Evolutionary conservation across 768 basidiomycete genomes (phyloP).

Genomic region (Agaricus sinodeliciosus): DNA sequence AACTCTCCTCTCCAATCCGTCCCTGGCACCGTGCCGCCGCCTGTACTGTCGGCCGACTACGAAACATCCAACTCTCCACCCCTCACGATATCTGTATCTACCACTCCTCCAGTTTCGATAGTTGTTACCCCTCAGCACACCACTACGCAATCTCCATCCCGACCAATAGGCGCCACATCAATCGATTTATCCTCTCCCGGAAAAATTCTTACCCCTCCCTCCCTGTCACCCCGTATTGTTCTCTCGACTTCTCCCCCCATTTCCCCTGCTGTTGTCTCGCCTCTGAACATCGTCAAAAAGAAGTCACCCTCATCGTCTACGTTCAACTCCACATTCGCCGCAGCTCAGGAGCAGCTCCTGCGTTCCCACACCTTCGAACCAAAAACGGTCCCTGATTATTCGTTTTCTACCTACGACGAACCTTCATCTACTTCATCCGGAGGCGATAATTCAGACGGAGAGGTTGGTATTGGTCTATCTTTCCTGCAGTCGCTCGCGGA

Average conservation of each 20-base stretch:
- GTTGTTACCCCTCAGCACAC: background rate
- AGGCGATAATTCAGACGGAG: constrained; percentile 47
- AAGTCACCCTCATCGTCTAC: constrained; percentile 13
- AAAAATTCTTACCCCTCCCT: background rate
- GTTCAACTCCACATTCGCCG: background rate
- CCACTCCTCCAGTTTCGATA: background rate
- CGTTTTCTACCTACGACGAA: constrained; percentile 18
- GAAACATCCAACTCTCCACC: constrained; percentile 1
- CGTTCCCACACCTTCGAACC: constrained; percentile 7
- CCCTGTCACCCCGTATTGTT: background rate
- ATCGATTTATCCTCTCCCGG: background rate
- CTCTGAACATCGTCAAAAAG: constrained; percentile 22
- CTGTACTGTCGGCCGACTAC: background rate
- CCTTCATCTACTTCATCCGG: constrained; percentile 14
- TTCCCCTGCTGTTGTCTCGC: constrained; percentile 10
- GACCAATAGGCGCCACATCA: background rate
- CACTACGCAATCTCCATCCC: background rate
- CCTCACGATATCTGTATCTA: constrained; percentile 8
- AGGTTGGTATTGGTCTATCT: constrained; percentile 63
- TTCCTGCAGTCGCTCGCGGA: constrained; percentile 46
- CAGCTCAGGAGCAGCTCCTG: constrained; percentile 6
- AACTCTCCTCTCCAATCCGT: background rate
- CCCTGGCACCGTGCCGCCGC: background rate
- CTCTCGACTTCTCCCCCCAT: constrained; percentile 1
- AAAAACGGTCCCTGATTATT: constrained; percentile 16